A percentile compares a stretch with the other conserved stretches of the same genome.
These are phyloP conservation scores for Thyridium curvatum DNA, from an alignment of 2,329 filamentous ascomycete genomes.

Conservation along the genomic window DNA sequence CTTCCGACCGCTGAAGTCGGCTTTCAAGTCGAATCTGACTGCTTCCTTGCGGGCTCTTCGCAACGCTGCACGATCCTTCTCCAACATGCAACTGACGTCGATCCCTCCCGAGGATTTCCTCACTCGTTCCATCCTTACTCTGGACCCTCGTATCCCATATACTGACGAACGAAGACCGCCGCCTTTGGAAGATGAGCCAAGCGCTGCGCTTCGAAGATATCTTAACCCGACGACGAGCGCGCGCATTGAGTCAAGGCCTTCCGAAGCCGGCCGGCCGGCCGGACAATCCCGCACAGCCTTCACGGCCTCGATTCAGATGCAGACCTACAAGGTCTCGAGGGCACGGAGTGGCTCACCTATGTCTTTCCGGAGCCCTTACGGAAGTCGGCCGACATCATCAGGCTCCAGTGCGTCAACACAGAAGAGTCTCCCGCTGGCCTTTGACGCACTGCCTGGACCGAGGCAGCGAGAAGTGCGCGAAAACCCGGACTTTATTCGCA, in stretches of 20 bases:
- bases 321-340: slow-evolving; percentile 58
- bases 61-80: slow-evolving; percentile 59
- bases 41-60: slow-evolving; percentile 59
- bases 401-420: no score
- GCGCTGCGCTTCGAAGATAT: slow-evolving; percentile 60
- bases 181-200: slow-evolving; percentile 56
- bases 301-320: slow-evolving; percentile 66
- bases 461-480: slow-evolving; percentile 64
- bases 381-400: no score
- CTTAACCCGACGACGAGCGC: slow-evolving; percentile 55
- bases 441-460: slow-evolving; percentile 29
- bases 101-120: slow-evolving; percentile 62
- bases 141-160: slow-evolving; percentile 60
- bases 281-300: slow-evolving; percentile 29
- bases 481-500: slow-evolving; percentile 64
- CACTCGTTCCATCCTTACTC: slow-evolving; percentile 60
- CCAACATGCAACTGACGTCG: slow-evolving; percentile 54
- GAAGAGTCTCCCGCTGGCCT: no score
- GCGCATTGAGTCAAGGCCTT: slow-evolving; percentile 32
- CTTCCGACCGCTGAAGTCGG: slow-evolving; percentile 44
- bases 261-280: background rate
- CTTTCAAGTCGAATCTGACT: slow-evolving; percentile 64
- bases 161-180: slow-evolving; percentile 62
- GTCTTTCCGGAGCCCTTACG: no score
- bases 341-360: slow-evolving; percentile 28